A percentile compares a stretch with the other conserved stretches of the same genome.
phyloP scores from a whole-genome alignment of 2,329 filamentous ascomycete species.

The Torrubiella hemipterigena region DNA sequence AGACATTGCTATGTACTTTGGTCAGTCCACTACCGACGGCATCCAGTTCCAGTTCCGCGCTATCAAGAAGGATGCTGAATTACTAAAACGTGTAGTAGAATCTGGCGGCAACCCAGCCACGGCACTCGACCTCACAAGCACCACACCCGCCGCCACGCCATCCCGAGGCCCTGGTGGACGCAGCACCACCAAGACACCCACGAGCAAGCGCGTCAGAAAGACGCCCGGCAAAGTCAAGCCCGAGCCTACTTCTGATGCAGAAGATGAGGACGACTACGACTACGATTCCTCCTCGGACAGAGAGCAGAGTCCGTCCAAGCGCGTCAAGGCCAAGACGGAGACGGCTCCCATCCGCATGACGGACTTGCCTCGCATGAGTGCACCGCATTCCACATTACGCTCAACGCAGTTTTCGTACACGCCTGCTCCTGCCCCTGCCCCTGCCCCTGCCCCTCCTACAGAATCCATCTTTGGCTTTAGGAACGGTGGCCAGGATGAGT shows the following conservation, averaged over 20 bases:
- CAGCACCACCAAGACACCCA: slow-evolving; percentile 10
- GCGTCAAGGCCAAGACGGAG: slow-evolving; percentile 13
- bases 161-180: no score
- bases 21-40: slow-evolving; percentile 43
- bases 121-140: slow-evolving; percentile 18
- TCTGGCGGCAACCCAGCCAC: slow-evolving; percentile 32
- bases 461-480: no score
- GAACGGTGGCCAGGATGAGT: no score
- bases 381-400: no score
- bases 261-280: slow-evolving; percentile 15
- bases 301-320: slow-evolving; percentile 26
- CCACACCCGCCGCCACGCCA: slow-evolving; percentile 15
- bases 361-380: no score
- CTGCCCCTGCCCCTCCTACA: no score
- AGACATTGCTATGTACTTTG: slow-evolving; percentile 50
- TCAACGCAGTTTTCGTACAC: no score
- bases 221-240: slow-evolving; percentile 13
- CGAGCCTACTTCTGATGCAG: slow-evolving; percentile 11
- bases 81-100: slow-evolving; percentile 30
- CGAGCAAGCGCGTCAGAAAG: slow-evolving; percentile 13
- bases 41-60: slow-evolving; percentile 49
- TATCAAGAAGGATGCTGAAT: slow-evolving; percentile 41
- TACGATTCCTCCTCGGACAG: slow-evolving; percentile 16
- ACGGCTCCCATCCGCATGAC: no score
- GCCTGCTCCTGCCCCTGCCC: no score